phyloP scores from a whole-genome alignment of 78 protist genomes.

The Protostelium mycophagum region DNA sequence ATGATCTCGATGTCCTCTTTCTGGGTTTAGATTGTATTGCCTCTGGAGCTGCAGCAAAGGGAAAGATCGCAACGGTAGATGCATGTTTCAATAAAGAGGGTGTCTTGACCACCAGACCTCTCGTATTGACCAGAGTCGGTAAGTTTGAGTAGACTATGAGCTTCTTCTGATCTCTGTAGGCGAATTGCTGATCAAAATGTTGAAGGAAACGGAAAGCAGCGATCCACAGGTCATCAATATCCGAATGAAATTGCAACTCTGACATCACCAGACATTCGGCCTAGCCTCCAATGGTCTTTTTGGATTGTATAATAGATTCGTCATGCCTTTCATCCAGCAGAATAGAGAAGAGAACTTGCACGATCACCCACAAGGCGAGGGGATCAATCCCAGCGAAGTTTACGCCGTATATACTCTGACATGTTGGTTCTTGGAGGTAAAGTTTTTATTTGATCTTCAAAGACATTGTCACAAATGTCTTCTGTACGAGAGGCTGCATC shows the following conservation, averaged over 20 bases:
- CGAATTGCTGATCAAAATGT: not conserved
- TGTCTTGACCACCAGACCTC: not conserved
- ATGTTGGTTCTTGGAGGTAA: not conserved
- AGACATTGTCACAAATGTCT: not conserved
- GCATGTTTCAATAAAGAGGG: not conserved
- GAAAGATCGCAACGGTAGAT: not conserved
- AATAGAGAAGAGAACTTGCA: not conserved
- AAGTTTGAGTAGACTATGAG: not conserved
- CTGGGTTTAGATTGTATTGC: not conserved
- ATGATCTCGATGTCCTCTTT: not conserved
- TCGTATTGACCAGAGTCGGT: not conserved
- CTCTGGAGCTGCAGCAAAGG: not conserved
- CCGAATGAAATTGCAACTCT: too few relatives aligned
- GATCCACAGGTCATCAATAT: not conserved
- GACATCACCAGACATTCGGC: not conserved
- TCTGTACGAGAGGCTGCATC: too few relatives aligned
- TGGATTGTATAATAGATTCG: not conserved
- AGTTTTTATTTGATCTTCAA: not conserved
- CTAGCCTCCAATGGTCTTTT: not conserved
- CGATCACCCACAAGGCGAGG: not conserved
- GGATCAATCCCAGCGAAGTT: not conserved
- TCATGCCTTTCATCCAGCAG: not conserved
- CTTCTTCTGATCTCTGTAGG: not conserved
- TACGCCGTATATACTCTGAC: not conserved
- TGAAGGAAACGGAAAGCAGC: not conserved